Percentiles rank a stretch among this genome's conserved stretches.
Conservation (phyloP, 495 filamentous ascomycete species). For the Apiosordaria backusii region DNA sequence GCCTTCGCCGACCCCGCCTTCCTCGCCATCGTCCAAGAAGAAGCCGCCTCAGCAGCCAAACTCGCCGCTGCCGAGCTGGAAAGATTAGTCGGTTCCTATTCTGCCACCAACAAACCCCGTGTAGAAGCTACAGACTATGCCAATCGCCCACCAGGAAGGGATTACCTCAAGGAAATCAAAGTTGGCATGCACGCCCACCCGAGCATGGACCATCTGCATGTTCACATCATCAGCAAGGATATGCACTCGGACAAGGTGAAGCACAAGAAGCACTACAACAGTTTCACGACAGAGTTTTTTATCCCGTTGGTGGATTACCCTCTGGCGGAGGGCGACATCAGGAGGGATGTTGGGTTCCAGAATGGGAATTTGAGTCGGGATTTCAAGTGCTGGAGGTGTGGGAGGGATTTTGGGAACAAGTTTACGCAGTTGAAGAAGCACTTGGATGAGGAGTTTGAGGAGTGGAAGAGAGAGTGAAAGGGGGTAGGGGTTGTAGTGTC, state of each 20-base stretch:
- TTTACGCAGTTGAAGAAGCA: slow-evolving; percentile 76
- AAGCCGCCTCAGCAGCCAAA: slow-evolving; percentile 56
- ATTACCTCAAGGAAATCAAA: slow-evolving; percentile 75
- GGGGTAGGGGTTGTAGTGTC: neutral
- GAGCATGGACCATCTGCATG: slow-evolving; percentile 89
- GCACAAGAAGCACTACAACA: slow-evolving; percentile 87
- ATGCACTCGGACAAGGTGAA: slow-evolving; percentile 65
- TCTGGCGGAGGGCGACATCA: slow-evolving; percentile 56
- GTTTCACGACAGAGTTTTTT: slow-evolving; percentile 85
- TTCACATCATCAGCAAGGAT: slow-evolving; percentile 81
- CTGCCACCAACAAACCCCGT: slow-evolving; percentile 53
- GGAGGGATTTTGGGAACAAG: slow-evolving; percentile 63
- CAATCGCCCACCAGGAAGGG: slow-evolving; percentile 62
- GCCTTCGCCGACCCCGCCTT: slow-evolving; percentile 72
- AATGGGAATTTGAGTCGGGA: slow-evolving; percentile 50
- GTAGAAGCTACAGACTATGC: slow-evolving; percentile 49
- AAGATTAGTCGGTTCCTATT: slow-evolving; percentile 63
- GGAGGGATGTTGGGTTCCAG: slow-evolving; percentile 57
- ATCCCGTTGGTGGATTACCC: slow-evolving; percentile 79
- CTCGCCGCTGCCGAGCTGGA: slow-evolving; percentile 73
- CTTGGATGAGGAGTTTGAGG: slow-evolving; percentile 73
- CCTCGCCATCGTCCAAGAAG: slow-evolving; percentile 57
- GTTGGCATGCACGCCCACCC: slow-evolving; percentile 81
- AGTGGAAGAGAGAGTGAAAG: slow-evolving; percentile 69
- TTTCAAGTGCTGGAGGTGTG: slow-evolving; percentile 84